Evolutionary conservation across 192 early-diverging fungal genomes (phyloP).

Genomic region (Coemansia sp.): DNA sequence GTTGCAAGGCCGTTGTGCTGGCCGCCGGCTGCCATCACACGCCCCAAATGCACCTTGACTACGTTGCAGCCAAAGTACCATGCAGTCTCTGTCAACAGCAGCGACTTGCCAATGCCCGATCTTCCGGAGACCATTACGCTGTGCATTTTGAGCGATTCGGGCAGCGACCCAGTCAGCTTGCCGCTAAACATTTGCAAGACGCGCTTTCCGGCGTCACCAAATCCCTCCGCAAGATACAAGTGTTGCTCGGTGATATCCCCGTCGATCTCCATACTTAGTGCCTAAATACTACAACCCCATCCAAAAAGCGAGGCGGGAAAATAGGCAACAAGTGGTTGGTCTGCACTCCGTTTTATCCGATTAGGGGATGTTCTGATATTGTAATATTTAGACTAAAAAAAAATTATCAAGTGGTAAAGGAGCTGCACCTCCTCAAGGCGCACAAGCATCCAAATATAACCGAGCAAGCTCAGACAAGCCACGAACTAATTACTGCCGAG

Average conservation of each 20-base stretch:
- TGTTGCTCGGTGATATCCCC: background rate
- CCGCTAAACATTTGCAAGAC: conserved; percentile 32
- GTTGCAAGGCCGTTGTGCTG: conserved; percentile 32
- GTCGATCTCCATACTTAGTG: background rate
- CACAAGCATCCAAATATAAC: too few relatives aligned
- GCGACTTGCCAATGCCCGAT: conserved; percentile 53
- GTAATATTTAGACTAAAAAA: too few relatives aligned
- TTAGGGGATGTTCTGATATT: too few relatives aligned
- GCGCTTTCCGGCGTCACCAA: conserved; percentile 44
- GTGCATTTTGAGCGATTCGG: conserved; percentile 13
- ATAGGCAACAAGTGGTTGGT: too few relatives aligned
- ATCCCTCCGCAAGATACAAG: conserved; percentile 24
- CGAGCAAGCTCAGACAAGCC: too few relatives aligned
- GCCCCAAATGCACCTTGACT: conserved; percentile 27
- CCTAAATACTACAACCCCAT: too few relatives aligned
- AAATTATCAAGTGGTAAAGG: too few relatives aligned
- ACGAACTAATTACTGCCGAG: too few relatives aligned
- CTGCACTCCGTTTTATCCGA: too few relatives aligned
- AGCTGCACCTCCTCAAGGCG: too few relatives aligned
- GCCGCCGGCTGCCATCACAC: conserved; percentile 27
- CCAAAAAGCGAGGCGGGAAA: too few relatives aligned
- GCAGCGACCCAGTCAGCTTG: background rate
- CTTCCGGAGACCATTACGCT: conserved; percentile 47
- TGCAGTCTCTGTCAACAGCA: conserved; percentile 27
- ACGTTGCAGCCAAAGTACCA: conserved; percentile 12